Base-by-base conservation (phyloP, 2,329 filamentous ascomycete species). In the Microsporum canis region DNA sequence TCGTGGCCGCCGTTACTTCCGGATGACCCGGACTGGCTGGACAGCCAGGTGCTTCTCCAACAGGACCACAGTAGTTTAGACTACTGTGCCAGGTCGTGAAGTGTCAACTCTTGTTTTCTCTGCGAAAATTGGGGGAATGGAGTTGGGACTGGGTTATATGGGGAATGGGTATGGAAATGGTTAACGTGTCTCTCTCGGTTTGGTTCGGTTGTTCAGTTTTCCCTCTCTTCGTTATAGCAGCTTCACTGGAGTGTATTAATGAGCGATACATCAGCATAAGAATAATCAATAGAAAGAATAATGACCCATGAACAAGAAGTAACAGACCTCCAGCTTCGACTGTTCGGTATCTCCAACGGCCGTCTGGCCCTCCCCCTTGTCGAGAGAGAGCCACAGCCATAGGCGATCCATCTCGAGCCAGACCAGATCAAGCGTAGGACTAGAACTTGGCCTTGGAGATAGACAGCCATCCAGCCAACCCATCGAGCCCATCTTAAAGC, bases 21-120 rank as follows among this genome's bases (percentile, higher is more conserved):
- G 23, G 64, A 65, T 10, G 63, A 65, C 29, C 57, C 61, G 33
- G 63, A 65, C 43, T 65, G 64, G 64, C 58, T 64, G 31, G 63
- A 64, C 17, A 65, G 49, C 53, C 39, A 63, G 45, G 61, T 59
- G 14, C 31, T 59, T n/a, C 39, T 45, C 23, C 57, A 45, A 29
- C 57, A 27, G 10, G 41, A 47, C 41, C 34, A 45, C 31, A 45
- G 27, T n/a, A 33, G 12, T 5, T n/a, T 59, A 7, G 41, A 45
- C 41, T 17, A 41, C 38, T 57, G 55, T 29, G 55, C 34, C 14
- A 38, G 55, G 34, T 39, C 55, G 36, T 57, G 34, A 34, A 23
- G 17, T 7, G 14, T 55, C 51, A 14, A 38, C 27, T 34, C 29
- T 53, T n/a, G 4, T 12, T 49, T 23, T 45, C 14, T 45, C 41